A percentile compares a stretch with the other conserved stretches of the same genome.
Conservation (phyloP, 495 filamentous ascomycete species). For the Halenospora varia region DNA sequence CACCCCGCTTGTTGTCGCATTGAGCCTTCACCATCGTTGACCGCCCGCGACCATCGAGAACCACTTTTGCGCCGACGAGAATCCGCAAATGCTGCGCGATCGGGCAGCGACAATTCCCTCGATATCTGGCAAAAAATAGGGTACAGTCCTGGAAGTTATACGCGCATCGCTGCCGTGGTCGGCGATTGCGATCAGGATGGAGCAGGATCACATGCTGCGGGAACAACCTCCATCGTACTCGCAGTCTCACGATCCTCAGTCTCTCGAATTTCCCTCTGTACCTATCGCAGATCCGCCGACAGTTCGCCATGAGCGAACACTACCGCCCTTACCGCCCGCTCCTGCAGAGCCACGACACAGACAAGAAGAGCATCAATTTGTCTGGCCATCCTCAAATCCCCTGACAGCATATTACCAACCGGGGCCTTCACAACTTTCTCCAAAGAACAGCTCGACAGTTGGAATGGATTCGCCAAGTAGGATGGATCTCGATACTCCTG, state of each 20-base stretch:
- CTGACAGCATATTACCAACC: constrained; percentile 46
- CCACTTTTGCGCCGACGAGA: constrained; percentile 8
- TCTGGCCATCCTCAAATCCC: constrained; percentile 52
- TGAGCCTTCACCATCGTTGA: neutral
- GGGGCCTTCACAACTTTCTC: constrained; percentile 24
- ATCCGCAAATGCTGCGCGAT: constrained; percentile 8
- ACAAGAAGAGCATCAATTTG: constrained; percentile 23
- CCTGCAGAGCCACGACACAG: constrained; percentile 9
- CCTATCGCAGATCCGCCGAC: constrained; percentile 19
- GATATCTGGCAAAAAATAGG: constrained; percentile 1
- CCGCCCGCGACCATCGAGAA: neutral
- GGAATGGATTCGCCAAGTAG: constrained; percentile 20
- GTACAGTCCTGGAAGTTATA: neutral
- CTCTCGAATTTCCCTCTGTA: constrained; percentile 24
- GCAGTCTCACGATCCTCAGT: constrained; percentile 36
- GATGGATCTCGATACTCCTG: constrained; percentile 28
- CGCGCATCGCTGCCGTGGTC: constrained; percentile 10
- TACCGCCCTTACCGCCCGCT: constrained; percentile 21
- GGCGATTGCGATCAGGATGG: constrained; percentile 26
- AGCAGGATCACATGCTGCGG: constrained; percentile 37
- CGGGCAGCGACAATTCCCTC: neutral
- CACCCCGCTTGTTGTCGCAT: constrained; percentile 10
- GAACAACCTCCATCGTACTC: constrained; percentile 35
- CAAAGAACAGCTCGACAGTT: constrained; percentile 12
- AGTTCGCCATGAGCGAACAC: constrained; percentile 22